Evolutionary conservation across 495 filamentous ascomycete species (phyloP).

Genomic region (Hypomontagnella monticulosa): DNA sequence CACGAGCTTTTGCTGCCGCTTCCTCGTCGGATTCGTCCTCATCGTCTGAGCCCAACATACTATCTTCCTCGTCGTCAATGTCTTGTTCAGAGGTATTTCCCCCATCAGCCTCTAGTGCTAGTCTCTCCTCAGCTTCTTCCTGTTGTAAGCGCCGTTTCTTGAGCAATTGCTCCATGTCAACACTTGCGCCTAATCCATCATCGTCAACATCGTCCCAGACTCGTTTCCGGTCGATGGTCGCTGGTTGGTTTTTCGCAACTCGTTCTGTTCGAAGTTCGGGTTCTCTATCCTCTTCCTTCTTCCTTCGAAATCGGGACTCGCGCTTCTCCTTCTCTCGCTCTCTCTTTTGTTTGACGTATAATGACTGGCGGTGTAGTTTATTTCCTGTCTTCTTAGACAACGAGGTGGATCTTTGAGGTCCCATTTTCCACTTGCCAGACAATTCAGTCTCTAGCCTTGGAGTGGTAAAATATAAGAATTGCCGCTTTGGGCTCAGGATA

Average conservation of each 20-base stretch:
- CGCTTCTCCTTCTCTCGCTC: constrained; percentile 74
- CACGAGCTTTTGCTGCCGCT: constrained; percentile 48
- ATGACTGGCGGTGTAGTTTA: constrained; percentile 76
- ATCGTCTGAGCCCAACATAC: constrained; percentile 70
- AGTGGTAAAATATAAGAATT: background rate
- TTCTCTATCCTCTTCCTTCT: constrained; percentile 85
- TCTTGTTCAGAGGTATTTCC: constrained; percentile 57
- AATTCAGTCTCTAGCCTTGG: no score
- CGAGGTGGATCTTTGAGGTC: constrained; percentile 31
- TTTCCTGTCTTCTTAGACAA: constrained; percentile 58
- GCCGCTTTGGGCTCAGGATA: background rate
- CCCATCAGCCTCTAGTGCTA: constrained; percentile 51
- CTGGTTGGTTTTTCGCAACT: constrained; percentile 78
- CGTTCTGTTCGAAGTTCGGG: constrained; percentile 77
- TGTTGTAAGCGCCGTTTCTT: constrained; percentile 63
- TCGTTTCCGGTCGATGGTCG: constrained; percentile 87
- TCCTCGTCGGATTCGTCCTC: constrained; percentile 60
- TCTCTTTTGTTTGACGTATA: constrained; percentile 79
- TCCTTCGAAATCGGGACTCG: constrained; percentile 77
- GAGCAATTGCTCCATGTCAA: constrained; percentile 82
- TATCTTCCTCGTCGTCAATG: constrained; percentile 70
- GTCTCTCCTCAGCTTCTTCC: constrained; percentile 68
- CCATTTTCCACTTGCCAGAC: constrained; percentile 22
- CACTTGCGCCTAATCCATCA: constrained; percentile 76
- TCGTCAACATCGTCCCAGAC: constrained; percentile 93